Evolutionary conservation across 2,329 filamentous ascomycete species (phyloP), one percentile per base, ranked within the genome.

Genomic region (Zasmidium angulare): DNA sequence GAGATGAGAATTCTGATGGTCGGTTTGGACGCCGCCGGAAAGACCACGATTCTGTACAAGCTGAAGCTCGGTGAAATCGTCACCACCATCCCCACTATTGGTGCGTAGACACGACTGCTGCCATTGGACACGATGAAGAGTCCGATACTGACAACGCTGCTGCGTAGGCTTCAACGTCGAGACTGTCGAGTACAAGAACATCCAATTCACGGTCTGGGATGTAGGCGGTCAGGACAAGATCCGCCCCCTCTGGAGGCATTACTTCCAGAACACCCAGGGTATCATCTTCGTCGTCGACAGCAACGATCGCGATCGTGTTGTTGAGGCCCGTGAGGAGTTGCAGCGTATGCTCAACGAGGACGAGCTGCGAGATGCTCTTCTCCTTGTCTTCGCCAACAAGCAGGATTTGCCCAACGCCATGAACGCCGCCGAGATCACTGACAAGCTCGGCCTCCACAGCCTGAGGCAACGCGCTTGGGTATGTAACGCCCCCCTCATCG

Each of bases 151-250:
- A 63, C 56, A 55, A 26, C 53, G 29, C 20, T 20, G 22, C 11
- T 52, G 54, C 21, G 53, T 69, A 81, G 80, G 93, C 69, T 98
- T 98, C 85, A 98, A 98, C 84, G 95, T 98, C 78, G 93, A 98
- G 84, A 96, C 92, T 3, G 93, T 98, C 72, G 96, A 93, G 68
- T 97, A 96, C 84, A 97, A 97, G 85, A 98, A 98, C 78, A 93
- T 97, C 79, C 96, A 97, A 80, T 98, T 98, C 83, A 98, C 96
- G 72, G 93, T 98, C 65, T 98, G 93, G 93, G 93, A 98, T 82
- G 93, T 98, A 61, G 93, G 93, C 78, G 93, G 93, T 66, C 93
- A 98, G 83, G 93, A 98, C 85, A 98, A 98, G 88, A 98, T 98
- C 74, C 86, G 93, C 68, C 93, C 93, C 64, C 82, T 98, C 62